A percentile compares a stretch with the other conserved stretches of the same genome.
phyloP scores from a whole-genome alignment of 2,329 filamentous ascomycete genomes.

The Lasiodiplodia gonubiensis region DNA sequence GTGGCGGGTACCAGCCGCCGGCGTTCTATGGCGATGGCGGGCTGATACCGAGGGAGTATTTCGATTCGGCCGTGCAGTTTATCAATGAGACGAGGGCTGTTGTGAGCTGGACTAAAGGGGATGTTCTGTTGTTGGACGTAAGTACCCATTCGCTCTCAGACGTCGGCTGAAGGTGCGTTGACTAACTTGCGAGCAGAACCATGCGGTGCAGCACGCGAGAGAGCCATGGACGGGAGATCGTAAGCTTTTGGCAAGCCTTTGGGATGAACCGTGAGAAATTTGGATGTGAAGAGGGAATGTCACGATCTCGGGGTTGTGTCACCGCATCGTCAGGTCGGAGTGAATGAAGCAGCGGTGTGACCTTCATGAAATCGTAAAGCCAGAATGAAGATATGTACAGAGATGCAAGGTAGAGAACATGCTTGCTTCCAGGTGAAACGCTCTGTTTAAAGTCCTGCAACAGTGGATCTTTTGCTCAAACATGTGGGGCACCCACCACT shows the following conservation, averaged over 20 bases:
- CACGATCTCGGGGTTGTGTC: too few relatives aligned
- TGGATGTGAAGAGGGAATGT: too few relatives aligned
- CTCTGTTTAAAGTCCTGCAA: too few relatives aligned
- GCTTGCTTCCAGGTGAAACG: too few relatives aligned
- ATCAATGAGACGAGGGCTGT: constrained; percentile 23
- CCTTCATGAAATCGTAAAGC: too few relatives aligned
- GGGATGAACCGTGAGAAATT: constrained; percentile 23
- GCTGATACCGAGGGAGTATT: constrained; percentile 28
- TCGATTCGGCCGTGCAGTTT: constrained; percentile 26
- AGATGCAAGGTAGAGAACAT: too few relatives aligned
- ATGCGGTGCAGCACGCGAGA: constrained; percentile 30
- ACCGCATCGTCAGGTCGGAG: too few relatives aligned
- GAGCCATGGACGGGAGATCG: constrained; percentile 29
- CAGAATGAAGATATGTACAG: too few relatives aligned
- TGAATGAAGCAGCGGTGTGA: too few relatives aligned
- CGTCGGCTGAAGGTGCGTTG: background rate
- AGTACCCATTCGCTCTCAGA: background rate
- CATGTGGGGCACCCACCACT: background rate
- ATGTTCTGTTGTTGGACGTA: constrained; percentile 28
- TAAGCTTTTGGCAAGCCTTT: constrained; percentile 29
- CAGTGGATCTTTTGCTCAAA: background rate
- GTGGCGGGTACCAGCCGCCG: constrained; percentile 9
- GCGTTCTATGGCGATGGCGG: constrained; percentile 5
- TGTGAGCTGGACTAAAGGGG: constrained; percentile 28
- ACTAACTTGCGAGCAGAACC: constrained; percentile 1